Evolutionary conservation across 2,329 filamentous ascomycete species (phyloP).

Genomic region (Taxawa tesnikishii): DNA sequence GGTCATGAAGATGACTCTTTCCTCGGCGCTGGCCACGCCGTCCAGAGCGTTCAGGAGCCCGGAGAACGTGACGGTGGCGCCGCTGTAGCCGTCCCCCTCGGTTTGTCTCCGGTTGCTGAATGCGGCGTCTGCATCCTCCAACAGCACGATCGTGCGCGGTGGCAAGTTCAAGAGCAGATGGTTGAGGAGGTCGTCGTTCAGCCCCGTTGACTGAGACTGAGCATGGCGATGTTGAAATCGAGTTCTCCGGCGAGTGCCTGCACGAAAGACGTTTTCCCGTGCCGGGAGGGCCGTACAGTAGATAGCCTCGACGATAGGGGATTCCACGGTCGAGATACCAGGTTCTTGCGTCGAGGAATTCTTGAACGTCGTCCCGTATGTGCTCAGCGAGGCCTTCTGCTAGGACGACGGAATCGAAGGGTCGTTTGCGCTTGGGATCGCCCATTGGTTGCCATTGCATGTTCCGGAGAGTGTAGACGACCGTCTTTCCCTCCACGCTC

Average conservation of each 20-base stretch:
- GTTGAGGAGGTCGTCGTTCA: conserved; percentile 82
- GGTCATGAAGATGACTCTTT: conserved; percentile 85
- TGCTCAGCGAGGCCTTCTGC: conserved; percentile 72
- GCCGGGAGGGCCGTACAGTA: conserved; percentile 79
- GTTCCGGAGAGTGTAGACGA: conserved; percentile 76
- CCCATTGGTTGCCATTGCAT: conserved; percentile 80
- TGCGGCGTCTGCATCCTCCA: conserved; percentile 87
- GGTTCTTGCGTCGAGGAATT: conserved; percentile 64
- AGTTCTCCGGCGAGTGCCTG: conserved; percentile 87
- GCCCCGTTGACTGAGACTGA: conserved; percentile 78
- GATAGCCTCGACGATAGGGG: conserved; percentile 78
- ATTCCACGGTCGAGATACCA: conserved; percentile 96
- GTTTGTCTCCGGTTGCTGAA: conserved; percentile 70
- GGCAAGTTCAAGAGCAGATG: conserved; percentile 78
- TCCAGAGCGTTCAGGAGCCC: conserved; percentile 63
- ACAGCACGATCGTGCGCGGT: conserved; percentile 64
- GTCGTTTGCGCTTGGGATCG: conserved; percentile 72
- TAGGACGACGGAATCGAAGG: conserved; percentile 75
- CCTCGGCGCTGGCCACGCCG: conserved; percentile 87
- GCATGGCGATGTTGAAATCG: conserved; percentile 83
- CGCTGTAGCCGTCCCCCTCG: conserved; percentile 72
- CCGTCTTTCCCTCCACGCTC: conserved; percentile 81
- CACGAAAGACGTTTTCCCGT: conserved; percentile 96
- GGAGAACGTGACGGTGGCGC: conserved; percentile 86
- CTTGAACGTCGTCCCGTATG: conserved; percentile 67